Evolutionary conservation across 2,329 filamentous ascomycete genomes (phyloP).

Genomic region (Juglanconis juglandina): DNA sequence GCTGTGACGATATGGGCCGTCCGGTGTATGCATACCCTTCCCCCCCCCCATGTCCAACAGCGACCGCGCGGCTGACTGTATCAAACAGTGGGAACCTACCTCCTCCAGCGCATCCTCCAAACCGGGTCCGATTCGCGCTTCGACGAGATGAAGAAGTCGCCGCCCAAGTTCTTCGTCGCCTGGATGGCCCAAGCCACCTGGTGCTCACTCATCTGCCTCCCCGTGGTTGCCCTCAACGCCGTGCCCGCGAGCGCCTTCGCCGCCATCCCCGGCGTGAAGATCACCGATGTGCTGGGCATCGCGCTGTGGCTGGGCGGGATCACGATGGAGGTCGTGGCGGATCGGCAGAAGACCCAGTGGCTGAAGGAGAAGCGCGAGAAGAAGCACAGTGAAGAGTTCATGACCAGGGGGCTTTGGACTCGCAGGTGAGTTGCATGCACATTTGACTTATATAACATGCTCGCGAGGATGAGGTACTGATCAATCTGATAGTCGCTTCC

Average conservation of each 20-base stretch:
- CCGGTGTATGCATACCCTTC: conserved; percentile 42
- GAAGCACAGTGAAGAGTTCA: conserved; percentile 64
- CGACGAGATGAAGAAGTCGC: conserved; percentile 36
- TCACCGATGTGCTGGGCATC: conserved; percentile 56
- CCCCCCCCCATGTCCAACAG: neutral
- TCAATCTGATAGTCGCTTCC: conserved; percentile 45
- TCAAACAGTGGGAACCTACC: conserved; percentile 54
- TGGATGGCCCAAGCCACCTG: conserved; percentile 60
- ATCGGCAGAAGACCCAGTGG: conserved; percentile 63
- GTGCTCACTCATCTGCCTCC: conserved; percentile 65
- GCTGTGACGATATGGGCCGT: conserved; percentile 55
- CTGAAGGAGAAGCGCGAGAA: conserved; percentile 58
- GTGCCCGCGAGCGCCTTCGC: conserved; percentile 53
- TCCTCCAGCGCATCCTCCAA: conserved; percentile 58
- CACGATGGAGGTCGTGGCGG: conserved; percentile 58
- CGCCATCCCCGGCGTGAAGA: conserved; percentile 42
- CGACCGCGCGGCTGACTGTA: neutral
- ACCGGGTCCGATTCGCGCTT: conserved; percentile 56
- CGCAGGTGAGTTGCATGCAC: conserved; percentile 37
- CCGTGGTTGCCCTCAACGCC: conserved; percentile 61
- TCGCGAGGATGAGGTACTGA: neutral
- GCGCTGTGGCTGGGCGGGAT: conserved; percentile 58
- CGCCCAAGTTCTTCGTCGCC: conserved; percentile 33
- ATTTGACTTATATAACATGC: too few species aligned
- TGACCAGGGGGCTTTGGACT: conserved; percentile 61